These are phyloP conservation scores for Colletotrichum sansevieriae DNA, from an alignment of 2,329 filamentous ascomycete species.

Conservation along the genomic window DNA sequence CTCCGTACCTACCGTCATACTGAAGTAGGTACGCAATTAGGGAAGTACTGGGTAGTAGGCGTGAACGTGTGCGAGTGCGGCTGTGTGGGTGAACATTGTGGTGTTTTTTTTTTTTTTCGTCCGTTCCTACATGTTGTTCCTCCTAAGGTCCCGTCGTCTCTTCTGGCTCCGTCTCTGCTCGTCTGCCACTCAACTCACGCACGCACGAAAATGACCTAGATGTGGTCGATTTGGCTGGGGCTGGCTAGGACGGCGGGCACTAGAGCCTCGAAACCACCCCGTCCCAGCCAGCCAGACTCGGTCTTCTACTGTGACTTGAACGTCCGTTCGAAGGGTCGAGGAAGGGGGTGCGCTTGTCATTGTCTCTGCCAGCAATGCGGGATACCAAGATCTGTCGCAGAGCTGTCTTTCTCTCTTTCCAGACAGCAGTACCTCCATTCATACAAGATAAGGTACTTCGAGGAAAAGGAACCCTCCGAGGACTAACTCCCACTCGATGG, in stretches of 20 bases:
- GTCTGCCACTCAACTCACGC: slow-evolving; percentile 29
- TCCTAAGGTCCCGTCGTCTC: background rate
- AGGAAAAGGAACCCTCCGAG: slow-evolving; percentile 11
- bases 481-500: background rate
- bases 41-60: too few species aligned
- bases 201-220: slow-evolving; percentile 32
- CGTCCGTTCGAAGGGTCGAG: too few species aligned
- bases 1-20: too few species aligned
- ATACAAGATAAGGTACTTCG: background rate
- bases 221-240: slow-evolving; percentile 14
- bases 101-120: slow-evolving; percentile 22
- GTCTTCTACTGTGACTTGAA: background rate
- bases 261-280: slow-evolving; percentile 36
- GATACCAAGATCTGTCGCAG: slow-evolving; percentile 37
- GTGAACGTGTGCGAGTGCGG: slow-evolving; percentile 3
- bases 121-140: slow-evolving; percentile 24
- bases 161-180: background rate
- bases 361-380: slow-evolving; percentile 33
- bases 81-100: slow-evolving; percentile 11
- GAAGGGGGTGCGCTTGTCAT: slow-evolving; percentile 5
- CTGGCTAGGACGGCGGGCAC: slow-evolving; percentile 22
- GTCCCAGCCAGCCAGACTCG: slow-evolving; percentile 26
- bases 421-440: background rate
- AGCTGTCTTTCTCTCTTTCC: slow-evolving; percentile 27
- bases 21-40: too few species aligned